These are phyloP conservation scores for Nevesoporus exiguus DNA, from an alignment of 768 basidiomycete species.

Conservation along the genomic window DNA sequence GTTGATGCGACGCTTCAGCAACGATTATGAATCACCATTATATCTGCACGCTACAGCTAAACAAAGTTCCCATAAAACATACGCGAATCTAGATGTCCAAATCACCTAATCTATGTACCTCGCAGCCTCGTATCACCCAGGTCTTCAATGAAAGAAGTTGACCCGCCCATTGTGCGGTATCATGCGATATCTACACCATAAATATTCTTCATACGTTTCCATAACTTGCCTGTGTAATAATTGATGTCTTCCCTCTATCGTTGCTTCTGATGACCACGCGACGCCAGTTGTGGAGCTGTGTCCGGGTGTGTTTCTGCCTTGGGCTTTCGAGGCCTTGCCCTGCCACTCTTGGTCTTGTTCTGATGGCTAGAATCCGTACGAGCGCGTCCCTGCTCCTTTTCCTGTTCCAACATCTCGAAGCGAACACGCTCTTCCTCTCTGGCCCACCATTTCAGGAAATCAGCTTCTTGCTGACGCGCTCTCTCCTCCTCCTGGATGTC, in stretches of 20 bases:
- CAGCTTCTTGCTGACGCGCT: constrained; percentile 61
- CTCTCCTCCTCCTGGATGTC: constrained; percentile 88
- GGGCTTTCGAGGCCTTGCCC: constrained; percentile 6
- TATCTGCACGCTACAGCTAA: too few relatives aligned
- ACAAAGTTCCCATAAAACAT: too few relatives aligned
- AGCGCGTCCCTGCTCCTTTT: background rate
- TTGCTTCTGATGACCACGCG: background rate
- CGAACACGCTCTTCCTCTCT: constrained; percentile 74
- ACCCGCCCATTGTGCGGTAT: background rate
- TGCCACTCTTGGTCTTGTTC: constrained; percentile 6
- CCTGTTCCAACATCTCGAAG: constrained; percentile 37
- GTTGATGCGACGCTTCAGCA: too few relatives aligned
- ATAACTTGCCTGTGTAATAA: background rate
- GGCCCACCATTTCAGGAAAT: constrained; percentile 89
- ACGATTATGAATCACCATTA: too few relatives aligned
- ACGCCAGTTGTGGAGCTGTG: background rate
- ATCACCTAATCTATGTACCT: too few relatives aligned
- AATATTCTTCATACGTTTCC: background rate
- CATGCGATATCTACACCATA: constrained; percentile 1
- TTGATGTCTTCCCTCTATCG: background rate
- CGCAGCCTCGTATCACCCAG: too few relatives aligned
- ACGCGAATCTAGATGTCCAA: too few relatives aligned
- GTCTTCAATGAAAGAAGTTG: background rate
- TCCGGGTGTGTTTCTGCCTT: constrained; percentile 1
- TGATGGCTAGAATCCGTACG: background rate